These are phyloP conservation scores for Biscogniauxia sp. DNA, from an alignment of 2,329 filamentous ascomycete species.

Conservation along the genomic window DNA sequence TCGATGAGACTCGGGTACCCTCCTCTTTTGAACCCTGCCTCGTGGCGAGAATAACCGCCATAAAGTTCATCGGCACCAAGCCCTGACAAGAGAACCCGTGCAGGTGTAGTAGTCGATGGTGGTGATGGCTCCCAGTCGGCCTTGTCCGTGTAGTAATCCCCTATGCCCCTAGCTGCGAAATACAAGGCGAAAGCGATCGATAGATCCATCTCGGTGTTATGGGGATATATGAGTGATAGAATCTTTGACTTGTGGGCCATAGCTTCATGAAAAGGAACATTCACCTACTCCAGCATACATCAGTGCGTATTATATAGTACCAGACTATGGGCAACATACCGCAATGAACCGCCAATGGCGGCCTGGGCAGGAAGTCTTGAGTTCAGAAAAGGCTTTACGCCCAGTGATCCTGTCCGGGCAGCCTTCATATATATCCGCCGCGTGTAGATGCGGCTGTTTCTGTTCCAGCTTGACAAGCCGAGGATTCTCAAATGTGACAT, in stretches of 20 bases:
- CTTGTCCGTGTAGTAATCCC: slow-evolving; percentile 39
- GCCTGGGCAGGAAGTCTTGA: slow-evolving; percentile 64
- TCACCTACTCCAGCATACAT: slow-evolving; percentile 48
- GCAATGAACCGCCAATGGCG: slow-evolving; percentile 81
- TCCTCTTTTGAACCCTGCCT: slow-evolving; percentile 66
- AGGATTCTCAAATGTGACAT: slow-evolving; percentile 96
- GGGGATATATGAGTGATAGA: slow-evolving; percentile 78
- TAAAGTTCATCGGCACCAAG: slow-evolving; percentile 96
- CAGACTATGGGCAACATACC: slow-evolving; percentile 39
- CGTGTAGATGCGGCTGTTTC: slow-evolving; percentile 27
- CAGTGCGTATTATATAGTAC: slow-evolving; percentile 1
- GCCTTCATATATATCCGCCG: slow-evolving; percentile 62
- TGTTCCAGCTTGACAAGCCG: slow-evolving; percentile 60
- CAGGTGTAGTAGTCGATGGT: slow-evolving; percentile 52
- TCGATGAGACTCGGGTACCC: slow-evolving; percentile 72
- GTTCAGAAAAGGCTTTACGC: slow-evolving; percentile 73
- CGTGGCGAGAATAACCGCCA: slow-evolving; percentile 85
- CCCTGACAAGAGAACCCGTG: slow-evolving; percentile 84
- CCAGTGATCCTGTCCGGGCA: slow-evolving; percentile 92
- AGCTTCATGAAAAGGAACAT: slow-evolving; percentile 78
- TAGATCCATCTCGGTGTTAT: slow-evolving; percentile 98
- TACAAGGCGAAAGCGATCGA: slow-evolving; percentile 94
- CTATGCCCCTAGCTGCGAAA: slow-evolving; percentile 79
- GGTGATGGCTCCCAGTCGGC: slow-evolving; percentile 24
- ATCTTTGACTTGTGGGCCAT: slow-evolving; percentile 66